Conservation (phyloP, 225 moss, liverwort and hornwort genomes). For the Pseudoscleropodium purum region DNA sequence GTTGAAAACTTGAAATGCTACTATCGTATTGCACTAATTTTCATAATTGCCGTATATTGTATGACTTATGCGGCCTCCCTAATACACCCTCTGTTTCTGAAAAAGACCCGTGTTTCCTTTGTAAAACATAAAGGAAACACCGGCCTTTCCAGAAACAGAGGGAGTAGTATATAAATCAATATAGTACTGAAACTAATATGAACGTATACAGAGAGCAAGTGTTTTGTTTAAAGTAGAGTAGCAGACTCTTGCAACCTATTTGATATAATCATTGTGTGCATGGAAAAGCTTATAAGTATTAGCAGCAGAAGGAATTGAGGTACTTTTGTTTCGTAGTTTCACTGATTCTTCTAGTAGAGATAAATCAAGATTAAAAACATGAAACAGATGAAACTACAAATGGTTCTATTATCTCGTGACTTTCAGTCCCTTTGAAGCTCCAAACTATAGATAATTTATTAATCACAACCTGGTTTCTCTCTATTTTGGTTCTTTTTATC, state of each 20-base stretch:
- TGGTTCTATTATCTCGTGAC: not conserved
- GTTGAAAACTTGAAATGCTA: not conserved
- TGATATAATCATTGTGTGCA: not conserved
- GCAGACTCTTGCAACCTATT: not conserved
- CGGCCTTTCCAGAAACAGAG: too few relatives aligned
- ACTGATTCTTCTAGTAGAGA: not conserved
- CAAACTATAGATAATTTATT: not conserved
- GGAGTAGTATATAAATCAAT: not conserved
- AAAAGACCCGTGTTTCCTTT: too few relatives aligned
- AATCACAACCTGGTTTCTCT: not conserved
- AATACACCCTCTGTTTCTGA: too few relatives aligned
- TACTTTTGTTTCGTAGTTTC: not conserved
- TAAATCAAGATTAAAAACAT: not conserved
- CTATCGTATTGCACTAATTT: not conserved
- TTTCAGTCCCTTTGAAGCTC: not conserved
- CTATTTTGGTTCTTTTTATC: too few relatives aligned
- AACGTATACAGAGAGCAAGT: not conserved
- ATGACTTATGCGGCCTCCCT: not conserved
- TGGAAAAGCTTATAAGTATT: not conserved
- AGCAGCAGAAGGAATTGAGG: not conserved
- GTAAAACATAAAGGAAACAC: too few relatives aligned
- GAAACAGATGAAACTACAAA: not conserved
- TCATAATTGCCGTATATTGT: not conserved
- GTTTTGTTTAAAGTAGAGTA: not conserved
- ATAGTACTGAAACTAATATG: not conserved